Evolutionary conservation across 192 early-diverging fungal genomes (phyloP), one percentile per base, ranked within the genome.

Genomic region (Coemansia sp.): DNA sequence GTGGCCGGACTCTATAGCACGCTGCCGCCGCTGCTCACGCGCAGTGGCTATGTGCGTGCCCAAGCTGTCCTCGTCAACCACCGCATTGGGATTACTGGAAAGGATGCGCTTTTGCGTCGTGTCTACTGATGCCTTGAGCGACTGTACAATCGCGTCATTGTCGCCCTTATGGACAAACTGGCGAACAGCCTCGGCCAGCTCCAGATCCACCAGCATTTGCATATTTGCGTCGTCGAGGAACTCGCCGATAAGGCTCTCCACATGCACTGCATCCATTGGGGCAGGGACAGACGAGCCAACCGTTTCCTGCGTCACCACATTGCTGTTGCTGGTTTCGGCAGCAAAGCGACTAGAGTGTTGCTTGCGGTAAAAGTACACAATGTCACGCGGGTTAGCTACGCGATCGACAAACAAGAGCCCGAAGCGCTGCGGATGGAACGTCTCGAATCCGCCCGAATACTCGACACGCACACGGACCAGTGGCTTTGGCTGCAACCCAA

Each of bases 351-450:
- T 56, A 9, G 68, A 39, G 4, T 30, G 34, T 15, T 1, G 71
- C 56, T 84, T 89, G 28, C 94, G 83, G 68, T 87, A 89, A 74
- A 94, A 95, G 55, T 87, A 84, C 8, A 97, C 74, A 61, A 97
- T 88, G 37, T 97, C 94, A 58, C 88, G 88, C 2, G 93, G 89
- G 68, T 97, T 97, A 23, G 95, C 95, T 5, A 97, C 92, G 20
- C 81, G 67, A 26, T 91, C 86, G 3, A 89, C 86, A 82, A 94
- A 95, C 30, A 80, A 63, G 31, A 90, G 86, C 0, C 95, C 94
- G 75, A 97, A 97, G 15, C 89, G 83, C 72, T 91, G 87, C 9
- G 93, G 91, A 71, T 94, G 94, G 73, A 94, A 89, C 48, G 90
- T 88, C 46, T 86, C 83, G 64, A 86, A 97, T 0, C 90, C 93